A percentile compares a stretch with the other conserved stretches of the same genome.
These are phyloP conservation scores for Paecilomyces variotii DNA, from an alignment of 2,329 filamentous ascomycete species.

Conservation along the genomic window DNA sequence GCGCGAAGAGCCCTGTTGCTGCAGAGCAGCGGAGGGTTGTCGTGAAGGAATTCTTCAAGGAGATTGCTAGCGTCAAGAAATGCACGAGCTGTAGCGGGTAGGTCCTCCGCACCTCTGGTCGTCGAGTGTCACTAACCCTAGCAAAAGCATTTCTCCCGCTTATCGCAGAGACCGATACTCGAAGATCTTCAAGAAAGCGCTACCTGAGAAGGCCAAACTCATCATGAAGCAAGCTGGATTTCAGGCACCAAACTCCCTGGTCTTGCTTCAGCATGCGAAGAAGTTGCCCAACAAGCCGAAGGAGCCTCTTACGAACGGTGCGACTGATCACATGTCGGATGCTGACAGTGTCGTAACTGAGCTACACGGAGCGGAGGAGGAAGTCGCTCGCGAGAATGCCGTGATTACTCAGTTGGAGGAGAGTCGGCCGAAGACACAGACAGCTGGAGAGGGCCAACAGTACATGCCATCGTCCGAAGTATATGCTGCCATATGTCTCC, in stretches of 20 bases:
- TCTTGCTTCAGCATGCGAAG: conserved; percentile 47
- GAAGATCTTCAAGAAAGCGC: conserved; percentile 84
- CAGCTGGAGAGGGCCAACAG: conserved; percentile 47
- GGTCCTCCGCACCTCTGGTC: conserved; percentile 12
- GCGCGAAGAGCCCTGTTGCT: conserved; percentile 75
- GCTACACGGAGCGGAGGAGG: conserved; percentile 50
- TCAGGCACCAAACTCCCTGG: conserved; percentile 61
- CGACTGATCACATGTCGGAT: conserved; percentile 18
- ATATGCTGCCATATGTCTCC: conserved; percentile 62
- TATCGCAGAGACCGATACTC: conserved; percentile 86
- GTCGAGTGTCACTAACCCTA: conserved; percentile 1
- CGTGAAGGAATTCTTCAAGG: conserved; percentile 72
- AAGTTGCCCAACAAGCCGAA: conserved; percentile 27
- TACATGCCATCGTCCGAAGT: conserved; percentile 82
- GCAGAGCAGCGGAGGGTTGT: conserved; percentile 66
- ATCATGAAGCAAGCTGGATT: conserved; percentile 66
- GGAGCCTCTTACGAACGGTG: conserved; percentile 15
- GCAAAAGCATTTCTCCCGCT: conserved; percentile 60
- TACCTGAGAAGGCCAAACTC: conserved; percentile 65
- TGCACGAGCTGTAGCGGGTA: conserved; percentile 59
- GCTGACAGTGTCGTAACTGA: conserved; percentile 52
- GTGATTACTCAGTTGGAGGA: conserved; percentile 25
- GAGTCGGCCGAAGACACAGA: conserved; percentile 24
- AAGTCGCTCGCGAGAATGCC: conserved; percentile 46
- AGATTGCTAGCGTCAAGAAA: conserved; percentile 60